Base-by-base conservation (phyloP, 2,329 filamentous ascomycete species). In the Chalaropsis thielavioides region DNA sequence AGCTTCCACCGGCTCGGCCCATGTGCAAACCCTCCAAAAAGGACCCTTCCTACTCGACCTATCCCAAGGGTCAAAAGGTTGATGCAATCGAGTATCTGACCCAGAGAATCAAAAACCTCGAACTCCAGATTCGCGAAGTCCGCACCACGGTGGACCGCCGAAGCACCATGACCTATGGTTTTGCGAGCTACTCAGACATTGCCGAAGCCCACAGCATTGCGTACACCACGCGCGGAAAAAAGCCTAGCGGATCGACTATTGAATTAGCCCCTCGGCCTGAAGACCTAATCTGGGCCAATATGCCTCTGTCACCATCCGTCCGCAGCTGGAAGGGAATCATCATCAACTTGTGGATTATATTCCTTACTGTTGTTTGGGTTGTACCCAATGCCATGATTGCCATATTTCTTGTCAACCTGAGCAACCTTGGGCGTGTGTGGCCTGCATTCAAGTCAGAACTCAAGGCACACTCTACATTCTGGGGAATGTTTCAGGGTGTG, bases 51-150 rank as follows among this genome's bases (percentile, higher is more conserved):
- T 86, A 84, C 69, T 75, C 74, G 58, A 83, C 82, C 1, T 86
- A 85, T 69, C 80, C 86, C 27, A 83, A 81, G 41, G 83, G 83
- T 15, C 83, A 89, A 69, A 92, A 91, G 72, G 83, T 97, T 3
- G 94, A 99, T 72, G 90, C 94, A 19, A 97, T 99, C 71, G 90
- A 96, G 68, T 97, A 96, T 71, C 79, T 95, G 64, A 95, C 91
- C 0, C 83, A 87, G 63, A 86, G 92, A 19, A 96, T 99, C 72
- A 85, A 85, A 69, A 81, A 86, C 60, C 80, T 99, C 43, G 92
- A 97, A 73, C 74, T 84, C 11, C 84, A 95, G 72, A 91, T 99
- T 75, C 90, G 88, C 72, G 85, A 94, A 68, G 88, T 92, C 1
- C 85, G 94, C 13, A 81, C 84, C 46, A 85, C 85, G 0, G 85